Conservation (phyloP, 1,284 basidiomycete species). For the Lentinula novae-zelandiae region DNA sequence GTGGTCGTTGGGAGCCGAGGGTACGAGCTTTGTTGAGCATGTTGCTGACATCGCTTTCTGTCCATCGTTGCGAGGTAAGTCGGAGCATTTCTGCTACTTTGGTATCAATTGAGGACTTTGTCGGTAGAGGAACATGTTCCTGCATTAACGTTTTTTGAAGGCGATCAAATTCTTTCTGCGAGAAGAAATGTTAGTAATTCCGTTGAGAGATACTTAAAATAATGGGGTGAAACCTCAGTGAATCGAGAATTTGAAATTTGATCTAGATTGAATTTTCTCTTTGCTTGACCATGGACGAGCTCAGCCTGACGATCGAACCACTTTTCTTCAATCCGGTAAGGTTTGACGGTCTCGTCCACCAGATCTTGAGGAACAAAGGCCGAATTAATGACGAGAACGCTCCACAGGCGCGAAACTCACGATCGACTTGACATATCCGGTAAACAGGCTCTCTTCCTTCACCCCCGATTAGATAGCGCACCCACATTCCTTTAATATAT, state of each 20-base stretch:
- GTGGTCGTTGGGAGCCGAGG: conserved; percentile 39
- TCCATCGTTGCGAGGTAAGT: conserved; percentile 58
- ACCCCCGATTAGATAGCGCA: conserved; percentile 69
- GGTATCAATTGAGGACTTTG: conserved; percentile 59
- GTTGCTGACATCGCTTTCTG: conserved; percentile 71
- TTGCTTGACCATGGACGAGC: conserved; percentile 66
- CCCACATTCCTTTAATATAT: conserved; percentile 76
- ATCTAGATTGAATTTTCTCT: conserved; percentile 66
- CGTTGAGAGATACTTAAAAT: conserved; percentile 2
- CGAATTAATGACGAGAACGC: conserved; percentile 15
- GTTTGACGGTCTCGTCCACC: conserved; percentile 42
- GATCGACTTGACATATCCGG: conserved; percentile 74
- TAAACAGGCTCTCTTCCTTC: conserved; percentile 64
- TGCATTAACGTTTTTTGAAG: conserved; percentile 42
- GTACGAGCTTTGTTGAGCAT: conserved; percentile 70
- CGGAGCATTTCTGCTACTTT: conserved; percentile 62
- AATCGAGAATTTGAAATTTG: conserved; percentile 75
- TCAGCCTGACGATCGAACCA: conserved; percentile 61
- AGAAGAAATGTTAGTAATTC: background rate
- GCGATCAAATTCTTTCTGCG: conserved; percentile 73
- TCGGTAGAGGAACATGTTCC: conserved; percentile 65
- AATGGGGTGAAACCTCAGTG: conserved; percentile 42
- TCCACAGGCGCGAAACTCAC: conserved; percentile 39
- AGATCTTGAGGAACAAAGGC: background rate
- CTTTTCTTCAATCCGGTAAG: conserved; percentile 72